Evolutionary conservation across 306 rosid species (phyloP), one percentile per base, ranked within the genome.

Genomic region (Crataegus laevigata): DNA sequence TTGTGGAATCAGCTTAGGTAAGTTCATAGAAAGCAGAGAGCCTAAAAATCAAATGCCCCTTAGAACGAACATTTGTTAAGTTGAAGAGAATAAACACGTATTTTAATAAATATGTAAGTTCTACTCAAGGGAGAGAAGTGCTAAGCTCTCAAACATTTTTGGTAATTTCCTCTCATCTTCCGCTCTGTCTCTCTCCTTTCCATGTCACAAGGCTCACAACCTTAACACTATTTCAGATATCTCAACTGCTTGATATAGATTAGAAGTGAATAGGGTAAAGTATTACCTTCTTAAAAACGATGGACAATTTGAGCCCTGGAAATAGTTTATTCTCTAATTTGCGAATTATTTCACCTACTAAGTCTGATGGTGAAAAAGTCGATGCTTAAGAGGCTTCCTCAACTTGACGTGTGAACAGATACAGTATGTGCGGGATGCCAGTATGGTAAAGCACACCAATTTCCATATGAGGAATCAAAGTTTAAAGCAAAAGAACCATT

Each of bases 291-390:
- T 83, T 89, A 84, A 94, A 91, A 76, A 75, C 88, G 8, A 94
- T 86, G 73, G 96, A 85, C 43, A 93, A 87, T 75, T 68, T 71
- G n/a, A 92, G 86, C 66, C 96, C 92, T 12, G 96, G 97, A 86
- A 94, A 94, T 86, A 92, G 84, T 71, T 90, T 85, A 73, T 82
- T 88, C 88, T 92, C 96, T 71, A 90, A 87, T 90, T 97, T 86
- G 76, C 81, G 70, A 54, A 80, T 89, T 78, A 94, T 86, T 86
- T 86, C 85, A 84, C 89, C 89, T 1, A 97, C 97, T 74, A 92
- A n/a, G n/a, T n/a, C n/a, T n/a, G n/a, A n/a, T n/a, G n/a, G n/a
- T n/a, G n/a, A n/a, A n/a, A n/a, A n/a, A n/a, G n/a, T n/a, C n/a
- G n/a, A n/a, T n/a, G n/a, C n/a, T n/a, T n/a, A n/a, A n/a, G n/a